A percentile compares a stretch with the other conserved stretches of the same genome.
Evolutionary conservation across 768 basidiomycete species (phyloP).

Genomic region (Pleurotus salmoneostramineus): DNA sequence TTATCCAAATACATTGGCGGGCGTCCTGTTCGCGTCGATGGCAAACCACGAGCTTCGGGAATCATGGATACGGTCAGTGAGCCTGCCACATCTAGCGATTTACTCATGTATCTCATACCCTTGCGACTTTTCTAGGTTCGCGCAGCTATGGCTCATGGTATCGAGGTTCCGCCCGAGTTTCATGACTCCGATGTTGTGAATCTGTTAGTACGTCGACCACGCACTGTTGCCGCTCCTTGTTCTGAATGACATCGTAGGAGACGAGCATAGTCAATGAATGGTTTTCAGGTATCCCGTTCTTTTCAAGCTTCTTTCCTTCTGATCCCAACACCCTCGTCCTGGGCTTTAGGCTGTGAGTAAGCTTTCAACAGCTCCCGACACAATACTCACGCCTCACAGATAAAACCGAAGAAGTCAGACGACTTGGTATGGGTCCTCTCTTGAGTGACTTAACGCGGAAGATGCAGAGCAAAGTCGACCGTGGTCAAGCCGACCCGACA

Average conservation of each 20-base stretch:
- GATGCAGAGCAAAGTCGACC: constrained; percentile 54
- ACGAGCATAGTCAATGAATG: constrained; percentile 73
- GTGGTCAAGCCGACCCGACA: constrained; percentile 41
- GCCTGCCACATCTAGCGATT: background rate
- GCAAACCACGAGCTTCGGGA: constrained; percentile 70
- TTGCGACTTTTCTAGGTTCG: constrained; percentile 39
- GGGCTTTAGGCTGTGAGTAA: constrained; percentile 6
- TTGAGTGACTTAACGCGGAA: constrained; percentile 59
- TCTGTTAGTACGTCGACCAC: constrained; percentile 42
- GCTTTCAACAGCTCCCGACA: background rate
- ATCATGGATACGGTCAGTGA: constrained; percentile 62
- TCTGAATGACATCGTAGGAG: constrained; percentile 38
- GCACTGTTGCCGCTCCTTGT: background rate
- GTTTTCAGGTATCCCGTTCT: constrained; percentile 53
- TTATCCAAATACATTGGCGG: constrained; percentile 70
- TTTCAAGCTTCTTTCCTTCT: background rate
- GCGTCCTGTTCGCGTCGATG: constrained; percentile 68
- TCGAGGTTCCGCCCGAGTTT: constrained; percentile 70
- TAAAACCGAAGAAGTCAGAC: constrained; percentile 68
- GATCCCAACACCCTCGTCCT: constrained; percentile 12
- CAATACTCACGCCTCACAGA: constrained; percentile 33
- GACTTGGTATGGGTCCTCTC: constrained; percentile 74
- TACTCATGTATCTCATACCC: background rate
- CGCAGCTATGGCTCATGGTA: constrained; percentile 67
- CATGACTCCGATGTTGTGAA: constrained; percentile 57